A percentile compares a stretch with the other conserved stretches of the same genome.
Conservation (phyloP, 1,284 basidiomycete species). For the Ustilago bromivora region DNA sequence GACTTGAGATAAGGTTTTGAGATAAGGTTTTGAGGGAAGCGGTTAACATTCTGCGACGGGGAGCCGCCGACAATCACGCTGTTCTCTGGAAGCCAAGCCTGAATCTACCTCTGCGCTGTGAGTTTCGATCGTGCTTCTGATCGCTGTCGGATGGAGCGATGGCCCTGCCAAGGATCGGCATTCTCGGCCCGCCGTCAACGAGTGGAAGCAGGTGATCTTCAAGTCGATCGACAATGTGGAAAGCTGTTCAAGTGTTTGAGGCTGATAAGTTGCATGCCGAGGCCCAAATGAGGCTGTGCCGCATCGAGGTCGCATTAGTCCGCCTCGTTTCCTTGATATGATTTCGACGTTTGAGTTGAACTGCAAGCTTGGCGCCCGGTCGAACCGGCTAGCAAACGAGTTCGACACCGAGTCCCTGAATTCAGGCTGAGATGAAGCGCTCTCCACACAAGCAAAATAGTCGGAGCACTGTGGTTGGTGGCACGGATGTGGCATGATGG, state of each 20-base stretch:
- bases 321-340: conserved; percentile 5
- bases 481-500: not conserved
- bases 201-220: too few species aligned
- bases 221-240: not conserved
- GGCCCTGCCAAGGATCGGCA: not conserved
- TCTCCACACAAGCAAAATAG: not conserved
- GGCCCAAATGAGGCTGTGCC: conserved; percentile 5
- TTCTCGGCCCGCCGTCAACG: not conserved
- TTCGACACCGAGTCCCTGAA: too few species aligned
- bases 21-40: not conserved
- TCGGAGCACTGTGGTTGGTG: not conserved
- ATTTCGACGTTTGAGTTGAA: not conserved
- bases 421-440: not conserved
- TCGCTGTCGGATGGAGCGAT: not conserved
- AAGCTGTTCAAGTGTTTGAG: not conserved
- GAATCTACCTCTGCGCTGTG: not conserved
- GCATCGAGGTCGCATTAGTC: conserved; percentile 12
- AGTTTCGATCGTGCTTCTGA: not conserved
- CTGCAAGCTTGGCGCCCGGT: conserved; percentile 6
- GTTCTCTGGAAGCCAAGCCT: not conserved
- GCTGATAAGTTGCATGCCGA: conserved; percentile 1
- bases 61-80: not conserved
- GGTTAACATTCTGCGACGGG: not conserved
- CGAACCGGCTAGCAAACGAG: not conserved
- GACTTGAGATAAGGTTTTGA: not conserved